Conservation (phyloP, 2,329 filamentous ascomycete genomes). For the Cercospora sp. region DNA sequence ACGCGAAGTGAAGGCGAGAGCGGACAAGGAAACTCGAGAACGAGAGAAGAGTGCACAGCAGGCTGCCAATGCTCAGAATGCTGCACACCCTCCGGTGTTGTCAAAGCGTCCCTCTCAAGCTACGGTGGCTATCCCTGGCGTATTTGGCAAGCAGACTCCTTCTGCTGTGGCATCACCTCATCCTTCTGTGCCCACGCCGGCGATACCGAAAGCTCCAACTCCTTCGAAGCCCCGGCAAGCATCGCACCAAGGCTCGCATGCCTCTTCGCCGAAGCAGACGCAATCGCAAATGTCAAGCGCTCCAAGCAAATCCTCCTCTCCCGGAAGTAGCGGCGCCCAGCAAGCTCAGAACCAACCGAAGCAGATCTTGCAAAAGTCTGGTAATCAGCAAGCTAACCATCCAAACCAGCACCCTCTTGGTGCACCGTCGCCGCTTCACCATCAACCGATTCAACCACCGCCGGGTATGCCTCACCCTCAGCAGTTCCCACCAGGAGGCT, state of each 20-base stretch:
- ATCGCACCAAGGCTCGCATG: conserved; percentile 75
- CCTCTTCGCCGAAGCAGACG: conserved; percentile 69
- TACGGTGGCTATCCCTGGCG: conserved; percentile 53
- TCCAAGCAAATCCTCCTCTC: conserved; percentile 58
- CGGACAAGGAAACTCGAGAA: conserved; percentile 44
- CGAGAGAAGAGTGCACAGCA: conserved; percentile 47
- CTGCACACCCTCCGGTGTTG: conserved; percentile 43
- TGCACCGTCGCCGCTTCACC: conserved; percentile 43
- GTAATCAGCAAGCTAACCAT: conserved; percentile 57
- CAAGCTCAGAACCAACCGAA: conserved; percentile 67
- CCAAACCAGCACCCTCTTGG: conserved; percentile 37
- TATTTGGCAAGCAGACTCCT: conserved; percentile 55
- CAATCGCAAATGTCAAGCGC: conserved; percentile 48
- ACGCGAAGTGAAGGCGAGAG: conserved; percentile 57
- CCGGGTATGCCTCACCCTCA: conserved; percentile 56
- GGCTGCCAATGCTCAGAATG: conserved; percentile 37
- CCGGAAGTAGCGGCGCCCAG: conserved; percentile 60
- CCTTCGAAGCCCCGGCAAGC: conserved; percentile 73
- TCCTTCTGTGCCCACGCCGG: conserved; percentile 75
- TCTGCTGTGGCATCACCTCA: conserved; percentile 72
- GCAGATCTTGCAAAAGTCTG: conserved; percentile 62
- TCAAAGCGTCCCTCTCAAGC: conserved; percentile 62
- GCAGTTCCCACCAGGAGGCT: conserved; percentile 42
- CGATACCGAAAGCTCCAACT: conserved; percentile 77
- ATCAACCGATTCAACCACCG: conserved; percentile 62